Evolutionary conservation across 768 basidiomycete genomes (phyloP), one percentile per base, ranked within the genome.

Genomic region (Mycena latifolia): DNA sequence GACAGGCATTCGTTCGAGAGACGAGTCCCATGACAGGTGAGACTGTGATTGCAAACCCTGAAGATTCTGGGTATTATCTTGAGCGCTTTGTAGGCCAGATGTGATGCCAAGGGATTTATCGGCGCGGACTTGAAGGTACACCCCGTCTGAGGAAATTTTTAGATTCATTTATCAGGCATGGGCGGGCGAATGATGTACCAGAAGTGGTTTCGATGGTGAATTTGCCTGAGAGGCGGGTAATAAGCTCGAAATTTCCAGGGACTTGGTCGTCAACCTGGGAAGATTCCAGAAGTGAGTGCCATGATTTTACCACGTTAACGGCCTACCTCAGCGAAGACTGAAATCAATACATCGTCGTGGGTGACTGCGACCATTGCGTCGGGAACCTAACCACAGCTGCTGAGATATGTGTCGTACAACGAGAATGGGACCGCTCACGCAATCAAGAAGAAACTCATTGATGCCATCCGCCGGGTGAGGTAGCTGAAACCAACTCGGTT

Each of bases 321-420:
- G 9, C 14, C 14, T 22, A 47, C 61, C 53, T 45, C 61, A 20
- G 27, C 15, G 2, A 55, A 12, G 20, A 62, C 43, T 3, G 45
- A 46, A n/a, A 24, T 20, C 53, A 53, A 62, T 47, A 47, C 53
- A 50, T 37, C 52, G 25, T 62, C 61, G 46, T 62, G 61, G 10
- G 53, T 62, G 14, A 62, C 45, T 10, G 61, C 52, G n/a, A 55
- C 53, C 22, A 20, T 14, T n/a, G 53, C 52, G 8, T 55, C 27
- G 25, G 43, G 46, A n/a, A 20, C 53, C 61, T 62, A 12, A 11
- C 11, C 31, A 33, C 31, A 6, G 22, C 15, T 37, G 24, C n/a
- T n/a, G n/a, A n/a, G n/a, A n/a, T n/a, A n/a, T n/a, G n/a, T n/a
- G 11, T 5, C 22, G 27, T 5, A 29, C 15, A n/a, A n/a, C n/a